These are phyloP conservation scores for Cryptococcus sp. DNA, from an alignment of 1,284 basidiomycete genomes.

Conservation along the genomic window DNA sequence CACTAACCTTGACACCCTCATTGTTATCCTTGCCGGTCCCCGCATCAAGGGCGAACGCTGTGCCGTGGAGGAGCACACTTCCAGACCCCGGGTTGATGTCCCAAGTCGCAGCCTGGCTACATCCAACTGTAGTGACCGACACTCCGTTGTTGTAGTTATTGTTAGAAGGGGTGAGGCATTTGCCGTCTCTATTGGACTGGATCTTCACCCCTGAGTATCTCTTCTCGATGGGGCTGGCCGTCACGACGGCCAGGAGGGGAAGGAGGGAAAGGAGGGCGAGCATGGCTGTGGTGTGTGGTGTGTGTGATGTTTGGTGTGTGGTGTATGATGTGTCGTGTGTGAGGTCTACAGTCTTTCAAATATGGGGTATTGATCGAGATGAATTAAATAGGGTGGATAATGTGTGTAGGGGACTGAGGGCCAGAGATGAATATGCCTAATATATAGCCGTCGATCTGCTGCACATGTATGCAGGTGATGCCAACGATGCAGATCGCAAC, in stretches of 20 bases:
- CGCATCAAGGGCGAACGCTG: slow-evolving; percentile 26
- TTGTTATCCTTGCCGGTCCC: slow-evolving; percentile 21
- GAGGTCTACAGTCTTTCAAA: too few species aligned
- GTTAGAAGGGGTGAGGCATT: slow-evolving; percentile 12
- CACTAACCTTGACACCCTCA: slow-evolving; percentile 17
- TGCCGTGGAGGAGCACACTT: slow-evolving; percentile 17
- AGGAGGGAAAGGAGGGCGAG: slow-evolving; percentile 11
- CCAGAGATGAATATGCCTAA: too few species aligned
- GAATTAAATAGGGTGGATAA: neutral
- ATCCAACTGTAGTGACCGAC: slow-evolving; percentile 9
- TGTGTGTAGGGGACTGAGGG: too few species aligned
- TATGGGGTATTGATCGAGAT: neutral
- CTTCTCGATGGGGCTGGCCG: slow-evolving; percentile 11
- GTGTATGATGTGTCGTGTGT: too few species aligned
- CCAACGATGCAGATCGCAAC: too few species aligned
- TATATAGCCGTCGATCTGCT: too few species aligned
- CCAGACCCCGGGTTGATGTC: slow-evolving; percentile 24
- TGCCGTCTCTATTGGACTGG: slow-evolving; percentile 13
- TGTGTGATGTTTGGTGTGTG: neutral
- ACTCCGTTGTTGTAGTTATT: slow-evolving; percentile 7
- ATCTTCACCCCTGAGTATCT: slow-evolving; percentile 16
- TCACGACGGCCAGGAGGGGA: slow-evolving; percentile 7
- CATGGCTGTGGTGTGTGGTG: neutral
- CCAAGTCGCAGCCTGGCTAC: slow-evolving; percentile 13
- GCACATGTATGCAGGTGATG: too few species aligned